Percentiles rank a stretch among this genome's conserved stretches.
Evolutionary conservation across 768 basidiomycete genomes (phyloP).

Genomic region (Tulasnella sp.): DNA sequence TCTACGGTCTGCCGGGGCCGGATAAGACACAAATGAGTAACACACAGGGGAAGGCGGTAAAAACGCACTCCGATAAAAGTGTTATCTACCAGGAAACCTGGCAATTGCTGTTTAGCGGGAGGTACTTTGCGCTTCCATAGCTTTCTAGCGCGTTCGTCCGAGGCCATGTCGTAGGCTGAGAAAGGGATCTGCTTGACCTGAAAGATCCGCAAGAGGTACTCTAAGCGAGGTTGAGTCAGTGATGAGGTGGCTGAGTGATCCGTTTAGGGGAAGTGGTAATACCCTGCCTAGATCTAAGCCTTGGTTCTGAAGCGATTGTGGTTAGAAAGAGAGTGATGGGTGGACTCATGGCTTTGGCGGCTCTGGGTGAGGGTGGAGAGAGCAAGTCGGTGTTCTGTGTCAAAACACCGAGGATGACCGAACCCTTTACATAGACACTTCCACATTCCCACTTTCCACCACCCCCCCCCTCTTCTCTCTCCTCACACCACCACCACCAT

Average conservation of each 20-base stretch:
- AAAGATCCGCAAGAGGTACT: constrained; percentile 71
- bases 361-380: neutral
- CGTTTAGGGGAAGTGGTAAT: constrained; percentile 12
- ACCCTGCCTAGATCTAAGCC: constrained; percentile 75
- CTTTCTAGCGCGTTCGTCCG: constrained; percentile 69
- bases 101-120: constrained; percentile 74
- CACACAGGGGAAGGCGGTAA: neutral
- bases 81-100: constrained; percentile 73
- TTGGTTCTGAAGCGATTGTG: constrained; percentile 77
- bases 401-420: constrained; percentile 2
- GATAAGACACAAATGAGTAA: neutral
- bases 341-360: constrained; percentile 46
- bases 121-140: constrained; percentile 81
- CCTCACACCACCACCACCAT: neutral
- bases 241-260: neutral
- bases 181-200: constrained; percentile 82
- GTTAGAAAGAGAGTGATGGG: constrained; percentile 78
- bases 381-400: neutral
- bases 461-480: neutral
- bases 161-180: constrained; percentile 76
- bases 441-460: neutral
- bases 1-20: constrained; percentile 18
- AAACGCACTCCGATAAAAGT: constrained; percentile 64
- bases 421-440: neutral
- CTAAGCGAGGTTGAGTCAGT: constrained; percentile 34